A percentile compares a stretch with the other conserved stretches of the same genome.
Conservation (phyloP, 495 filamentous ascomycete species). For the Hypomontagnella monticulosa region DNA sequence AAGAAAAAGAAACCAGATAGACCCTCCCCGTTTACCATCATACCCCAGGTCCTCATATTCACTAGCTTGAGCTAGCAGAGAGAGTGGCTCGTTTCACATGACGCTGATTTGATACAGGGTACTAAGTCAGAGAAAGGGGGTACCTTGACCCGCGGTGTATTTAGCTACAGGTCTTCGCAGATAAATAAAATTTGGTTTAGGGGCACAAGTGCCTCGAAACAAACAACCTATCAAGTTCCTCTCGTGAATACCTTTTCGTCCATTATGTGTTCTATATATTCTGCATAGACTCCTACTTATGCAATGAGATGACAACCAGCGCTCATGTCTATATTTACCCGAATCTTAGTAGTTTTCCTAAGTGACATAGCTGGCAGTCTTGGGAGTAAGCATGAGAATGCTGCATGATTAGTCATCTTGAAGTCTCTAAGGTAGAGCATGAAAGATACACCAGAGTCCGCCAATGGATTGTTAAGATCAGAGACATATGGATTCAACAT, state of each 20-base stretch:
- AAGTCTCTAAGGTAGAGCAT: no score
- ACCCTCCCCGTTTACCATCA: slow-evolving; percentile 8
- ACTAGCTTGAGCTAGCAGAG: slow-evolving; percentile 10
- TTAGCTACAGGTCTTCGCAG: slow-evolving; percentile 38
- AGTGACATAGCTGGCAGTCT: no score
- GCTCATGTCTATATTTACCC: no score
- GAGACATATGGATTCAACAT: no score
- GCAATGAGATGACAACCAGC: no score
- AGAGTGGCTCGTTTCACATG: slow-evolving; percentile 10
- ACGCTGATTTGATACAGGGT: slow-evolving; percentile 30
- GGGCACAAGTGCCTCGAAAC: slow-evolving; percentile 38
- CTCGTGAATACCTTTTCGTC: background rate
- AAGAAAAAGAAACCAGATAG: slow-evolving; percentile 8
- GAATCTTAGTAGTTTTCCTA: no score
- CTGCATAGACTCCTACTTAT: no score
- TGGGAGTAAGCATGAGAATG: no score
- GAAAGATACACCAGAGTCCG: no score
- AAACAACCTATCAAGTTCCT: slow-evolving; percentile 1
- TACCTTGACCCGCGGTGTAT: slow-evolving; percentile 30
- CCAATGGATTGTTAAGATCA: no score
- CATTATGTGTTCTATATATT: no score
- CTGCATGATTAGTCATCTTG: no score
- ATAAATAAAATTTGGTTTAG: slow-evolving; percentile 45
- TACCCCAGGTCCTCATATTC: slow-evolving; percentile 8
- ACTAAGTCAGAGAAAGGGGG: background rate